A percentile compares a stretch with the other conserved stretches of the same genome.
Conservation (phyloP, 805 yeast species). For the Zygosaccharomyces rouxii region DNA sequence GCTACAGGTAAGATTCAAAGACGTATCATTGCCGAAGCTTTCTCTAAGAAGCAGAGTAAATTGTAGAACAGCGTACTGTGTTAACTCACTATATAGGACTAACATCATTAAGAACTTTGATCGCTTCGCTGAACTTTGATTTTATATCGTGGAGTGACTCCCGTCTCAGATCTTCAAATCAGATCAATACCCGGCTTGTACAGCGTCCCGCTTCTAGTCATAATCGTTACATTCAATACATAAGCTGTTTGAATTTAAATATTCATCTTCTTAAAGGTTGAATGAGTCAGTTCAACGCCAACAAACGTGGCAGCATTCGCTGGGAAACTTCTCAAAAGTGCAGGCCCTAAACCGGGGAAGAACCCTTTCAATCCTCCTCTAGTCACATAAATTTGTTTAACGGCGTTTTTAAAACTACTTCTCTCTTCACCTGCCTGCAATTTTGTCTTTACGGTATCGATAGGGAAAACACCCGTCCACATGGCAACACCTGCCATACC, state of each 20-base stretch:
- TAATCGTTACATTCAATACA: too few relatives aligned
- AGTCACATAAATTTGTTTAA: slow-evolving; percentile 56
- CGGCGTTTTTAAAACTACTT: slow-evolving; percentile 57
- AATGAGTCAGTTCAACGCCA: slow-evolving; percentile 64
- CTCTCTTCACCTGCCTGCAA: slow-evolving; percentile 38
- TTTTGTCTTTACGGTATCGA: slow-evolving; percentile 78
- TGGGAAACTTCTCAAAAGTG: slow-evolving; percentile 89
- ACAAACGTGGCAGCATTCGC: slow-evolving; percentile 98
- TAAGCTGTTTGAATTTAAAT: not conserved
- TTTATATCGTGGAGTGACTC: too few relatives aligned
- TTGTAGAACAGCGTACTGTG: slow-evolving; percentile 16
- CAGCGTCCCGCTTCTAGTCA: too few relatives aligned
- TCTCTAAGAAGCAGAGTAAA: slow-evolving; percentile 38
- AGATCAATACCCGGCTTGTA: too few relatives aligned
- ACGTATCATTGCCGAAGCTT: slow-evolving; percentile 54
- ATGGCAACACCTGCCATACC: slow-evolving; percentile 94
- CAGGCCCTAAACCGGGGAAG: slow-evolving; percentile 98
- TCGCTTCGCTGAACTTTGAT: too few relatives aligned
- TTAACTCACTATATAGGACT: not conserved
- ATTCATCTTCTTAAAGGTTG: not conserved
- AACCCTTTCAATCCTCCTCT: slow-evolving; percentile 84
- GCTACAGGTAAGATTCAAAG: slow-evolving; percentile 78
- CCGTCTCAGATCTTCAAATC: too few relatives aligned
- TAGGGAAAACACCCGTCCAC: slow-evolving; percentile 96
- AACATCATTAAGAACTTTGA: too few relatives aligned